phyloP scores from a whole-genome alignment of 2,329 filamentous ascomycete genomes.

The Metarhizium anisopliae region DNA sequence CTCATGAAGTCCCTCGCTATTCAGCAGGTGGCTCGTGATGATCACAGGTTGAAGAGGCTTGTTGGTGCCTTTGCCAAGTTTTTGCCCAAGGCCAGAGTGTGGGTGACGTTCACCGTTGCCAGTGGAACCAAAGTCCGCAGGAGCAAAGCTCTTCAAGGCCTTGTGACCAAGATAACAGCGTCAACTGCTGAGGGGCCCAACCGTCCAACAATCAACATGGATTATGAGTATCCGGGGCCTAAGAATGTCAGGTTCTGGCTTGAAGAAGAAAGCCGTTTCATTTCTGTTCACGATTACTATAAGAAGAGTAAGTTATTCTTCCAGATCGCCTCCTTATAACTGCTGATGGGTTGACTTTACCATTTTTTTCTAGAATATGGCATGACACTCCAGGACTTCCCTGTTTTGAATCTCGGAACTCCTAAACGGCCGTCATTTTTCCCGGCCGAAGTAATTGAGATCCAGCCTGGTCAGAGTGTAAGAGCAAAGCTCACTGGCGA shows the following conservation, averaged over 20 bases:
- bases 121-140: slow-evolving; percentile 21
- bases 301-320: slow-evolving; percentile 26
- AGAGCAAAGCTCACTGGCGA: slow-evolving; percentile 47
- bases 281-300: slow-evolving; percentile 36
- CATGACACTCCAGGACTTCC: slow-evolving; percentile 29
- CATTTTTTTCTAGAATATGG: slow-evolving; percentile 23
- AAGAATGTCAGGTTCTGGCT: slow-evolving; percentile 23
- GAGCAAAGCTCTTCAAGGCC: slow-evolving; percentile 19
- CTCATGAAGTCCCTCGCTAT: slow-evolving; percentile 22
- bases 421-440: slow-evolving; percentile 49
- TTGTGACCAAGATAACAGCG: slow-evolving; percentile 16
- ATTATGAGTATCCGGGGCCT: slow-evolving; percentile 23
- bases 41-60: slow-evolving; percentile 17
- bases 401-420: slow-evolving; percentile 60
- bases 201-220: slow-evolving; percentile 13
- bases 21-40: slow-evolving; percentile 4
- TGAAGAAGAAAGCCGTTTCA: slow-evolving; percentile 18
- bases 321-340: background rate
- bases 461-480: slow-evolving; percentile 56
- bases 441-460: slow-evolving; percentile 55
- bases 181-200: slow-evolving; percentile 10
- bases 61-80: slow-evolving; percentile 20
- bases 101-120: slow-evolving; percentile 20
- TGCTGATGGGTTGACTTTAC: background rate
- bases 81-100: slow-evolving; percentile 29